phyloP scores from a whole-genome alignment of 768 basidiomycete species.

The Agrocybe praecox region DNA sequence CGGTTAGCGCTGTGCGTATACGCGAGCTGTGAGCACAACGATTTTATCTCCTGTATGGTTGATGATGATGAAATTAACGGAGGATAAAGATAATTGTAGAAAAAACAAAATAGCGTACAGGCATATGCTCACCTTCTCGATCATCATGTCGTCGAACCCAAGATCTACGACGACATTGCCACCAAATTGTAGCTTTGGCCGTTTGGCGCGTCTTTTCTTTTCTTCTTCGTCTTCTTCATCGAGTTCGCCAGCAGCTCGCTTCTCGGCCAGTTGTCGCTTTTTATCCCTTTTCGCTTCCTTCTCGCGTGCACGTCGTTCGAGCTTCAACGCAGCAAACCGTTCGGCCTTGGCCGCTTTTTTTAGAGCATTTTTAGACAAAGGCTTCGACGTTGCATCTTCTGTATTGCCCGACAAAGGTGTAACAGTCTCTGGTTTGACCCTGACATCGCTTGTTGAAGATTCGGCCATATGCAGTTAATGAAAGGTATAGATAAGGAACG shows the following conservation, averaged over 20 bases:
- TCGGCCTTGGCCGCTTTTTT: constrained; percentile 78
- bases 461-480: constrained; percentile 5
- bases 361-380: constrained; percentile 76
- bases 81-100: constrained; percentile 5
- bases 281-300: constrained; percentile 78
- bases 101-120: constrained; percentile 16
- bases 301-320: constrained; percentile 75
- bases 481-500: background rate
- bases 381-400: constrained; percentile 4
- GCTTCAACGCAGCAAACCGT: constrained; percentile 63
- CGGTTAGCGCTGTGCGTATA: constrained; percentile 92
- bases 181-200: constrained; percentile 45
- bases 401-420: background rate
- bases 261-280: constrained; percentile 59
- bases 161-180: constrained; percentile 84
- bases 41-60: constrained; percentile 79
- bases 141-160: constrained; percentile 93
- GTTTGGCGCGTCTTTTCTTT: constrained; percentile 41
- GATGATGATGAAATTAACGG: constrained; percentile 7
- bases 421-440: background rate
- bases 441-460: constrained; percentile 5
- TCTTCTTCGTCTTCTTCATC: constrained; percentile 46
- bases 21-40: constrained; percentile 87
- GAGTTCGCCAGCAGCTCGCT: constrained; percentile 66
- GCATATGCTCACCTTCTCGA: constrained; percentile 71